Evolutionary conservation across 78 protist species (phyloP), one percentile per base, ranked within the genome.

Genomic region (Dictyostelium brefeldianum): DNA sequence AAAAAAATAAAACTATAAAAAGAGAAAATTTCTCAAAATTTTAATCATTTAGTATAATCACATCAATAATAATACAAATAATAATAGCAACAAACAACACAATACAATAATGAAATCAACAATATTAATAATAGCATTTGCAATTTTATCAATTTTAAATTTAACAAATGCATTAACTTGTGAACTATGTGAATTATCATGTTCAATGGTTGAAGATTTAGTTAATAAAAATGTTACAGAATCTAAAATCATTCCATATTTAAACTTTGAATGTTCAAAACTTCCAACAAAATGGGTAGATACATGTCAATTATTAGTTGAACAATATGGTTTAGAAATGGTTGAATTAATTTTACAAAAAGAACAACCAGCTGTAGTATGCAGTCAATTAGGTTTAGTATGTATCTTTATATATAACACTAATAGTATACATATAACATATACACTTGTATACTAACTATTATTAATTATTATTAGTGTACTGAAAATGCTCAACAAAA

Each of bases 381-480:
- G 79, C n/a, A 43, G 54, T 29, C 79, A 71, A 71, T n/a, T 71
- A 20, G 54, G 79, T 43, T 25, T 71, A 36, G 43, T 36, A 36
- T 36, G 43, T 36, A 36, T 36, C n/a, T n/a, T 36, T 36, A 36
- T 36, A 36, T 36, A 36, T 3, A 36, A 36, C 2, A n/a, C n/a
- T n/a, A n/a, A n/a, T n/a, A n/a, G n/a, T n/a, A n/a, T n/a, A n/a
- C n/a, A n/a, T n/a, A n/a, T n/a, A n/a, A n/a, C n/a, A n/a, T n/a
- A n/a, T n/a, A n/a, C n/a, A n/a, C n/a, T n/a, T n/a, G n/a, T n/a
- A n/a, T n/a, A n/a, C n/a, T n/a, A n/a, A n/a, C n/a, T n/a, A n/a
- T n/a, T n/a, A n/a, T n/a, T n/a, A n/a, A n/a, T n/a, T n/a, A n/a
- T 36, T 36, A 36, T 36, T 36, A 36, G 43, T 36, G 43, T 36